Percentiles rank a stretch among this genome's conserved stretches.
Evolutionary conservation across 129 eudicot genomes (phyloP).

Genomic region (Chrysanthemum lavandulifolium): DNA sequence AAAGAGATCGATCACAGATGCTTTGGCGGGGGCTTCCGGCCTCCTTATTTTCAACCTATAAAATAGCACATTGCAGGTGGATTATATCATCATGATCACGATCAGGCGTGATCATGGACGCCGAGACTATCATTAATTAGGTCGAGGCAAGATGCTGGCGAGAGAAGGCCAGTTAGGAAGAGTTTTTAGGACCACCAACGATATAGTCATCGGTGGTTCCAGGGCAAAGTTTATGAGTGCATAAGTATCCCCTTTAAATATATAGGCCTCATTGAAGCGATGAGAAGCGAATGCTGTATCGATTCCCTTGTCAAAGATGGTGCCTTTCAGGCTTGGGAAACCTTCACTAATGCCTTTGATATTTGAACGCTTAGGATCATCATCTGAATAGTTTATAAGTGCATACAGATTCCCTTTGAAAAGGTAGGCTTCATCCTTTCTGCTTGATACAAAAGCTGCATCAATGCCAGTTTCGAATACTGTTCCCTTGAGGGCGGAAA

Average conservation of each 20-base stretch:
- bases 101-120: not conserved
- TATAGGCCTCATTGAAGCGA: not conserved
- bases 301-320: no score
- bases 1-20: no score
- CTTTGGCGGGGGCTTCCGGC: no score
- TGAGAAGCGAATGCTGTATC: not conserved
- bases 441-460: no score
- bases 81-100: constrained; percentile 2
- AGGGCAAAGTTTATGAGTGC: not conserved
- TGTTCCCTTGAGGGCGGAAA: no score
- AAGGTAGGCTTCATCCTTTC: no score
- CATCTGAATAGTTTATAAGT: no score
- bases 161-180: not conserved
- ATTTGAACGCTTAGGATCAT: no score
- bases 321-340: no score
- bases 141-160: constrained; percentile 1
- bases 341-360: no score
- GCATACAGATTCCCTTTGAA: no score
- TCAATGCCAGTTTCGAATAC: no score
- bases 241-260: constrained; percentile 1
- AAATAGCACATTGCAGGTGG: not conserved
- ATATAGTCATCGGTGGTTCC: not conserved
- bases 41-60: not conserved
- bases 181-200: not conserved
- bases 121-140: not conserved